Evolutionary conservation across 352 stramenopile genomes (phyloP), one percentile per base, ranked within the genome.

Genomic region (Phytophthora foliorum): DNA sequence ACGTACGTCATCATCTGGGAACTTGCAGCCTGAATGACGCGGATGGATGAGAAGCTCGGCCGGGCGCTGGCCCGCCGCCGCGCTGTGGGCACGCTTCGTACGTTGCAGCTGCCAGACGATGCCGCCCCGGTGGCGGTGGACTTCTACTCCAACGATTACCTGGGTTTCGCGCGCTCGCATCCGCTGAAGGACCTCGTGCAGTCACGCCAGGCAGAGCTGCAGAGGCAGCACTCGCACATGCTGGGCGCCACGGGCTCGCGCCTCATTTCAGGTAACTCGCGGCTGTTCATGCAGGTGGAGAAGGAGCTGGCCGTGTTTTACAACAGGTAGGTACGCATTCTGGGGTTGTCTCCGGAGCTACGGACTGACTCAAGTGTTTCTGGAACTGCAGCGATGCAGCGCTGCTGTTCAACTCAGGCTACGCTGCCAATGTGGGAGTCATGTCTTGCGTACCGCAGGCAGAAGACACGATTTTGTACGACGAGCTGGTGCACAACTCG

Each of bases 81-180:
- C 42, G 51, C 46, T 3, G 75, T 92, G 27, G 87, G 87, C 32
- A 93, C 81, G 29, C 71, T 91, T 48, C 83, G 87, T 16, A 61
- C 59, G 14, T 68, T 94, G 8, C 72, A 84, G 45, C 34, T 78
- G 29, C 52, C 64, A 1, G 53, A 69, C 14, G 52, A 65, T 11
- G 44, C 64, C 11, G 80, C 72, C 39, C 44, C 67, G 11, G 17
- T 25, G 5, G 67, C 45, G 27, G 74, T 98, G 44, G 97, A 99
- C 74, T 99, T 99, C 75, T 97, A 86, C 63, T 98, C 91, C 54
- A 99, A 99, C 70, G 97, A 99, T 63, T 99, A 99, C 69, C 80
- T 99, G 19, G 97, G 97, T 17, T 83, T 99, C 41, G 94, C 97
- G 16, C 86, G 90, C 13, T 91, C 72, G 49, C 38, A 54, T 17